Evolutionary conservation across 441 rosid species (phyloP).

Genomic region (Macaranga tanarius): DNA sequence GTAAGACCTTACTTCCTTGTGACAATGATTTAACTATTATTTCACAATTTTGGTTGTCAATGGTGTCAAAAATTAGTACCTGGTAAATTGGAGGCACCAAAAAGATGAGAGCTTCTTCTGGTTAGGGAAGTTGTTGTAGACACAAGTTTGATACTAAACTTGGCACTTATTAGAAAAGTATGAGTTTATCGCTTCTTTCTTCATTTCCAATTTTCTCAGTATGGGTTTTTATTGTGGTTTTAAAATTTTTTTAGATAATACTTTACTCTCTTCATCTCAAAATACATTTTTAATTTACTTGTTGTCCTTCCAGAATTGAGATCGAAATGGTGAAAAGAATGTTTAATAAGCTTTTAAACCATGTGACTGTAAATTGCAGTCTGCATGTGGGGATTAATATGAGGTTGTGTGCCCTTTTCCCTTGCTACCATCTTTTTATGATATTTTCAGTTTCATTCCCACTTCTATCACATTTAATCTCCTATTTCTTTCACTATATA

Average conservation of each 20-base stretch:
- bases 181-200: not conserved
- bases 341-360: not conserved
- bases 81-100: not conserved
- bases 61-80: slow-evolving; percentile 2
- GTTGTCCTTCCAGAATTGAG: not conserved
- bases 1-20: slow-evolving; percentile 40
- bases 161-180: not conserved
- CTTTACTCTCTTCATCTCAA: not conserved
- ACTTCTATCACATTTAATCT: not conserved
- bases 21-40: slow-evolving; percentile 7
- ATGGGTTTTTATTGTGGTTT: not conserved
- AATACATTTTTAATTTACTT: not conserved
- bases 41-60: slow-evolving; percentile 11
- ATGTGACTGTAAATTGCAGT: not conserved
- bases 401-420: not conserved
- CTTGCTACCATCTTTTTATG: not conserved
- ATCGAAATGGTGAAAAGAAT: not conserved
- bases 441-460: not conserved
- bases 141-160: not conserved
- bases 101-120: slow-evolving; percentile 1
- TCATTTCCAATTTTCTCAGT: not conserved
- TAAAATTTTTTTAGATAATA: not conserved
- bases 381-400: not conserved
- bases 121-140: not conserved
- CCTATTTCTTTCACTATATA: not conserved